Evolutionary conservation across 768 basidiomycete genomes (phyloP), one percentile per base, ranked within the genome.

Genomic region (Mycena alexandri): DNA sequence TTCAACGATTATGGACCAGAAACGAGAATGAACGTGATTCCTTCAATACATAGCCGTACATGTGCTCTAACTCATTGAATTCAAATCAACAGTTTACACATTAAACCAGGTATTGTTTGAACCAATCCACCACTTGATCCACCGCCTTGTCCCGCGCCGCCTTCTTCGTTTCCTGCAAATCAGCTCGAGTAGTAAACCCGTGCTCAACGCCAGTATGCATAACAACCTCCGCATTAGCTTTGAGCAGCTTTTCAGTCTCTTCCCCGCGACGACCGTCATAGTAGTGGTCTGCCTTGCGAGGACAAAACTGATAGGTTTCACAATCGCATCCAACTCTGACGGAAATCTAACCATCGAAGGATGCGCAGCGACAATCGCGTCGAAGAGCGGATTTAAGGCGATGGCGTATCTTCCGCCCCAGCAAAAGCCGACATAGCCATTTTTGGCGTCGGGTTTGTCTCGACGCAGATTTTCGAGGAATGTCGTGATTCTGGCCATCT

Each of bases 1-100:
- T 68, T 33, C 44, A 64, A 14, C 61, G 52, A 7, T 47, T 68
- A 33, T 68, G 67, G 67, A 50, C 34, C 41, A 24, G n/a, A 12
- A 41, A 19, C 44, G 21, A 21, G 24, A 29, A 57, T 50, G 34
- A 33, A 51, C 29, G 29, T 3, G 29, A 3, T 29, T 29, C 3
- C 6, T n/a, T n/a, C n/a, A n/a, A n/a, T n/a, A n/a, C n/a, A n/a
- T n/a, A n/a, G n/a, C n/a, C n/a, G n/a, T n/a, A n/a, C n/a, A n/a
- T n/a, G n/a, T n/a, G n/a, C n/a, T n/a, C n/a, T 29, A 29, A 29
- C 29, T 3, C 29, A 29, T 29, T 29, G 29, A 29, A 3, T 29
- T 29, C 29, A 29, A 29, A 3, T 29, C 29, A 6, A 29, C 29
- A 29, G 6, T 29, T 29, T 29, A 29, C 29, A 29, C 29, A 12